phyloP scores from a whole-genome alignment of 2,329 filamentous ascomycete species.

The Ilyonectria sp. region DNA sequence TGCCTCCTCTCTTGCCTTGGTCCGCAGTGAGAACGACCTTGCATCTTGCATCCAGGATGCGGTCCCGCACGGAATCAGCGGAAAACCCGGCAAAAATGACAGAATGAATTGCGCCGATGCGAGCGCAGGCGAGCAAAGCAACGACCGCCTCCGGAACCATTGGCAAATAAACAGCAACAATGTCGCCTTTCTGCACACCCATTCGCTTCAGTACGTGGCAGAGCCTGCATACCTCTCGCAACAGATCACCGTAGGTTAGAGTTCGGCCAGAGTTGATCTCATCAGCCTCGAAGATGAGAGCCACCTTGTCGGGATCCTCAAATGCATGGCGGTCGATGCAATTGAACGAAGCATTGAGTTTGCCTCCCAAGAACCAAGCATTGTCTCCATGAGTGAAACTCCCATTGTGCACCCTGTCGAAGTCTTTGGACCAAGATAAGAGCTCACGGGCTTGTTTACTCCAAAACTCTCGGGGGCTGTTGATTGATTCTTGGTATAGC shows the following conservation, averaged over 20 bases:
- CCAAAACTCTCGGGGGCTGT: conserved; percentile 89
- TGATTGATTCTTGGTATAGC: conserved; percentile 84
- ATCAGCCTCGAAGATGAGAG: conserved; percentile 97
- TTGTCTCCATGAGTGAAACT: conserved; percentile 83
- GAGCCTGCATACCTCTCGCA: conserved; percentile 87
- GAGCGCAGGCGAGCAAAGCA: conserved; percentile 81
- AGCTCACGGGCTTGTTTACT: conserved; percentile 85
- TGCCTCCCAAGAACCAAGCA: conserved; percentile 92
- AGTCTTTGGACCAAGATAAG: conserved; percentile 88
- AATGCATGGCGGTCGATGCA: conserved; percentile 93
- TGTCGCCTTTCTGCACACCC: conserved; percentile 95
- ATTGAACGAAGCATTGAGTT: conserved; percentile 94
- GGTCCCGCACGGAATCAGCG: conserved; percentile 90
- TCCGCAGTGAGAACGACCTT: conserved; percentile 94
- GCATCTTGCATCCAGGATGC: conserved; percentile 87
- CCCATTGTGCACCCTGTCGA: conserved; percentile 86
- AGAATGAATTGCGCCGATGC: conserved; percentile 93
- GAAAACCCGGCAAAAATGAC: conserved; percentile 97
- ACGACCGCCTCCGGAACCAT: conserved; percentile 97
- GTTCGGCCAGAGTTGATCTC: conserved; percentile 87
- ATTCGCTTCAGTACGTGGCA: conserved; percentile 89
- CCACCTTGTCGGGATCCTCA: conserved; percentile 88
- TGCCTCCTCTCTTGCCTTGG: conserved; percentile 94
- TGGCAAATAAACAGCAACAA: conserved; percentile 93
- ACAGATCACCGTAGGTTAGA: conserved; percentile 90